Base-by-base conservation (phyloP, 176 grass and related monocot species). In the Pontederia crassipes region DNA sequence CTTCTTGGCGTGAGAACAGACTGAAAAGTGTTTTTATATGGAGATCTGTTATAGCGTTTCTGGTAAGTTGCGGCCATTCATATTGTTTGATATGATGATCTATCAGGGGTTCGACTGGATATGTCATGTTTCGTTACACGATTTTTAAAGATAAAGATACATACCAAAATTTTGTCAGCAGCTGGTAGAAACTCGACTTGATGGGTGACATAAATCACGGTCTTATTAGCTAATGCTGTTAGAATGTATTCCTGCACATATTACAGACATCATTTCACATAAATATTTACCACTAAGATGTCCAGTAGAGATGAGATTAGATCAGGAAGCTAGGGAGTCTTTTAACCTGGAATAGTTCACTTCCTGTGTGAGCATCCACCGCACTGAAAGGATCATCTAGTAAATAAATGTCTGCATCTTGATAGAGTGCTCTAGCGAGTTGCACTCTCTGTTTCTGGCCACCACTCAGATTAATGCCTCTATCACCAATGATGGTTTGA, bases 351-450 rank as follows among this genome's bases (percentile, higher is more conserved):
- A 98, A 98, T 58, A 98, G 70, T 57, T 98, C 93, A 57, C 84
- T 98, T 60, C 93, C 93, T 46, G 93, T 98, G 67, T 98, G 86
- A 52, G 93, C 93, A 85, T 98, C 93, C 61, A 98, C 87, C 4
- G 93, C 93, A 74, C 93, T 98, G 69, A 98, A 98, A 68, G 93
- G 93, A 48, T 98, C 93, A 76, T 98, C 93, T 48, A 98, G 84
- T 71, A 98, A 92, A 81, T 98, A 98, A 68, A 98, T 85, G 68
- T 98, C 93, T 65, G 93, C 79, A 68, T 92, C 87, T 75, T 98
- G 87, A 79, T 98, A 98, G 8, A 98, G 77, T 65, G 93, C 93
- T 81, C 93, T 85, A 5, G 93, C 93, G 60, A 98, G 82, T 55
- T 98, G 93, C 46, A 98, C 81, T 74, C 93, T 92, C 66, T 98